These are phyloP conservation scores for Cephaloascus albidus DNA, from an alignment of 805 yeast genomes.

Conservation along the genomic window DNA sequence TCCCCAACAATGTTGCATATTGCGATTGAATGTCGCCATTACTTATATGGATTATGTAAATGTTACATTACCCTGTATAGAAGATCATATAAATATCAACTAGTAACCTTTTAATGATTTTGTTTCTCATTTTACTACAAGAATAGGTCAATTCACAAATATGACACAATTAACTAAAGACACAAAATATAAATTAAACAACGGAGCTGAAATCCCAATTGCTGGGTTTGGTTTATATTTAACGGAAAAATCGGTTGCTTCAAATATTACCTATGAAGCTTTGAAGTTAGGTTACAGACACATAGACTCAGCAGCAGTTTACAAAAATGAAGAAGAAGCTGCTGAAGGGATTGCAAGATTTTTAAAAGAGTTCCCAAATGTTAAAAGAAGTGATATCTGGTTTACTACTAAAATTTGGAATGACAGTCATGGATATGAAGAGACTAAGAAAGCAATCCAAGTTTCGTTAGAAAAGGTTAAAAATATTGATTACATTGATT, in stretches of 20 bases:
- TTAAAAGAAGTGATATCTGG: constrained; percentile 22
- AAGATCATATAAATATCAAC: too few species aligned
- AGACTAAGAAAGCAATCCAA: constrained; percentile 10
- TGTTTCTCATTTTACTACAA: too few species aligned
- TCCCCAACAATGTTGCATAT: too few species aligned
- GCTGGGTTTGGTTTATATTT: constrained; percentile 49
- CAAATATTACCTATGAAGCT: constrained; percentile 43
- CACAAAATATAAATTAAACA: constrained; percentile 35
- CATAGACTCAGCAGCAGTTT: constrained; percentile 63
- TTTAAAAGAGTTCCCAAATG: constrained; percentile 31
- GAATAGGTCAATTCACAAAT: background rate
- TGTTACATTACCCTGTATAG: too few species aligned
- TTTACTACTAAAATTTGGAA: constrained; percentile 24
- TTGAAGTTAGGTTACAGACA: constrained; percentile 63
- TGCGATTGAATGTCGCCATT: too few species aligned
- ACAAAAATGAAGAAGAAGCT: constrained; percentile 54
- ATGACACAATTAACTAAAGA: constrained; percentile 19
- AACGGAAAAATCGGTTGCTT: constrained; percentile 26
- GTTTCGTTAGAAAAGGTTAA: constrained; percentile 9
- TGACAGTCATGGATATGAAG: constrained; percentile 24
- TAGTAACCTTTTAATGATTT: too few species aligned
- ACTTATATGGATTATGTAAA: too few species aligned
- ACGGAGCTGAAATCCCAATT: constrained; percentile 47
- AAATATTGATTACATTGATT: constrained; percentile 27
- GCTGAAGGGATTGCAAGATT: constrained; percentile 50